Evolutionary conservation across 2,329 filamentous ascomycete genomes (phyloP), one percentile per base, ranked within the genome.

Genomic region (Phyllosticta capitalensis): DNA sequence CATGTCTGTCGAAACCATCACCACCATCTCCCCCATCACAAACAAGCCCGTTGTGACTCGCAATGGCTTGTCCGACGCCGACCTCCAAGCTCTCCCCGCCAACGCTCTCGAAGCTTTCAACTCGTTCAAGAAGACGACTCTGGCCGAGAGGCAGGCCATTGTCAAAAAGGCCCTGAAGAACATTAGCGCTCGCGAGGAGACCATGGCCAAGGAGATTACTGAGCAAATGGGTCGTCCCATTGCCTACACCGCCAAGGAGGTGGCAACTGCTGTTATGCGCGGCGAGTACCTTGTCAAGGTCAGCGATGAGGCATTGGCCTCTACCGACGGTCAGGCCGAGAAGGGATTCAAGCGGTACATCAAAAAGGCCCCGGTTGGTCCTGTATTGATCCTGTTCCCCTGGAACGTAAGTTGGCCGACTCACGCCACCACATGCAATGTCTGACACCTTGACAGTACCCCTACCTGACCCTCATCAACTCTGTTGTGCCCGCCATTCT

Each of bases 181-280:
- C 4, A 79, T 97, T 26, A 74, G 77, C 17, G 81, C 84, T 55
- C 86, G 84, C 71, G 83, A 91, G 72, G 87, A 94, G 84, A 88
- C 85, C 63, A 79, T 97, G 33, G 91, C 88, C 5, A 81, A 84
- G 65, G 92, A 96, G 72, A 77, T 97, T 61, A 96, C 92, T 0
- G 86, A 90, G 71, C 92, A 97, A 77, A 97, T 97, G 92, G 92
- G 92, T 50, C 83, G 92, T 20, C 92, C 92, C 33, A 96, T 96
- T 67, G 83, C 88, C 45, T 96, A 92, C 72, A 89, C 89, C 0
- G 85, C 82, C 53, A 90, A 85, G 65, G 92, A 97, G 77, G 81
- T 97, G 65, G 77, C 83, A 28, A 97, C 92, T 17, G 92, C 92
- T 7, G 83, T 95, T 64, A 89, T 88, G 76, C 84, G 92, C 64